Conservation (phyloP, 2,329 filamentous ascomycete genomes). For the Paramyrothecium sp. region DNA sequence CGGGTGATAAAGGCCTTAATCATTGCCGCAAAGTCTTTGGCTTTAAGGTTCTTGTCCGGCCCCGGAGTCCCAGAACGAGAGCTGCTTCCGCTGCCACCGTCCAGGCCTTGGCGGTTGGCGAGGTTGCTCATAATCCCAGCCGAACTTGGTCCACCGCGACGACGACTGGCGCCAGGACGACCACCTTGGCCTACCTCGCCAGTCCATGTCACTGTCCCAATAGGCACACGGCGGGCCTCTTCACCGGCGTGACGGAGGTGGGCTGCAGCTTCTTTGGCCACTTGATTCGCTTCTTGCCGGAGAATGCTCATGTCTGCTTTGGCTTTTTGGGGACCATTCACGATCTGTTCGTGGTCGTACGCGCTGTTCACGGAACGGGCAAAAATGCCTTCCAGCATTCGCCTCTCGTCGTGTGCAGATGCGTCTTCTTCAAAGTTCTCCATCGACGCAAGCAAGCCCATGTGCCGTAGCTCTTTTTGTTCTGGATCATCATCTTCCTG, state of each 20-base stretch:
- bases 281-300: slow-evolving; percentile 75
- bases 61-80: slow-evolving; percentile 46
- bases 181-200: slow-evolving; percentile 79
- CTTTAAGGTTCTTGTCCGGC: slow-evolving; percentile 38
- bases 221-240: slow-evolving; percentile 68
- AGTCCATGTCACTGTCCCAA: slow-evolving; percentile 92
- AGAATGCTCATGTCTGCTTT: slow-evolving; percentile 76
- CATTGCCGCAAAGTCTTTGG: slow-evolving; percentile 65
- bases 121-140: slow-evolving; percentile 55
- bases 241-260: slow-evolving; percentile 73
- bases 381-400: slow-evolving; percentile 87
- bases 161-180: slow-evolving; percentile 57
- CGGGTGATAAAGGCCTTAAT: slow-evolving; percentile 77
- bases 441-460: slow-evolving; percentile 61
- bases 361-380: slow-evolving; percentile 86
- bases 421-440: slow-evolving; percentile 60
- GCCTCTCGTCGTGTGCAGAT: slow-evolving; percentile 60
- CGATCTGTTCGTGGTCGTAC: slow-evolving; percentile 88
- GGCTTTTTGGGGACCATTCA: slow-evolving; percentile 71
- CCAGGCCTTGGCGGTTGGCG: slow-evolving; percentile 53
- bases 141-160: slow-evolving; percentile 52
- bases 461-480: slow-evolving; percentile 45
- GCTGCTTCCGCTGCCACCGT: slow-evolving; percentile 38
- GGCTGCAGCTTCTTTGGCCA: slow-evolving; percentile 74
- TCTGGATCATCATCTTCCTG: slow-evolving; percentile 23